A percentile compares a stretch with the other conserved stretches of the same genome.
These are phyloP conservation scores for Podospora comata DNA, from an alignment of 495 filamentous ascomycete genomes.

Conservation along the genomic window DNA sequence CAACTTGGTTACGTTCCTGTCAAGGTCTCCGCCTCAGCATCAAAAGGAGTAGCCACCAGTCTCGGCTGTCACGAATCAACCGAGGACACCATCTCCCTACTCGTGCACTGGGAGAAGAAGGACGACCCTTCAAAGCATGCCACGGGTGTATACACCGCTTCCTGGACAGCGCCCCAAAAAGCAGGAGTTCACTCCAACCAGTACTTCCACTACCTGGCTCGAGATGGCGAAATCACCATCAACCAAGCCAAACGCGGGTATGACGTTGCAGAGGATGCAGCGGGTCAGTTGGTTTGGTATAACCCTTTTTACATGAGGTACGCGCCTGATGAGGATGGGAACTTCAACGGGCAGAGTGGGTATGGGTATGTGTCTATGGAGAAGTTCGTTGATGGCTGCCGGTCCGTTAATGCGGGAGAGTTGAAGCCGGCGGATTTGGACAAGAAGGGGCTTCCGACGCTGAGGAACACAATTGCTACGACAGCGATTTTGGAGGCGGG, in stretches of 20 bases:
- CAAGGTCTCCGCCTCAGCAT: slow-evolving; percentile 73
- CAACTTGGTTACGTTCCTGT: slow-evolving; percentile 65
- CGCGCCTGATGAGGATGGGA: slow-evolving; percentile 90
- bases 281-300: slow-evolving; percentile 68
- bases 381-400: slow-evolving; percentile 90
- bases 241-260: slow-evolving; percentile 95
- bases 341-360: slow-evolving; percentile 85
- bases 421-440: slow-evolving; percentile 74
- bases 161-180: slow-evolving; percentile 89
- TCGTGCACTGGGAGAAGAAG: slow-evolving; percentile 83
- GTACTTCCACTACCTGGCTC: slow-evolving; percentile 90
- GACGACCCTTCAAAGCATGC: slow-evolving; percentile 62
- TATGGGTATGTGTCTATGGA: slow-evolving; percentile 94
- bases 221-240: slow-evolving; percentile 78
- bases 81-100: slow-evolving; percentile 88
- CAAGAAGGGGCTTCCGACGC: slow-evolving; percentile 72
- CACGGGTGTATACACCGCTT: slow-evolving; percentile 90
- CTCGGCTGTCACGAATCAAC: slow-evolving; percentile 76
- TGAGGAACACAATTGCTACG: slow-evolving; percentile 85
- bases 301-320: slow-evolving; percentile 99
- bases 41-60: slow-evolving; percentile 63
- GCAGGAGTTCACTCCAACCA: slow-evolving; percentile 93
- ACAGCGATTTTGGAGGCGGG: slow-evolving; percentile 89
- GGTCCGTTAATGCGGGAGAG: slow-evolving; percentile 67
- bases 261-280: slow-evolving; percentile 81